phyloP scores from a whole-genome alignment of 768 basidiomycete species.

The Mycena latifolia region DNA sequence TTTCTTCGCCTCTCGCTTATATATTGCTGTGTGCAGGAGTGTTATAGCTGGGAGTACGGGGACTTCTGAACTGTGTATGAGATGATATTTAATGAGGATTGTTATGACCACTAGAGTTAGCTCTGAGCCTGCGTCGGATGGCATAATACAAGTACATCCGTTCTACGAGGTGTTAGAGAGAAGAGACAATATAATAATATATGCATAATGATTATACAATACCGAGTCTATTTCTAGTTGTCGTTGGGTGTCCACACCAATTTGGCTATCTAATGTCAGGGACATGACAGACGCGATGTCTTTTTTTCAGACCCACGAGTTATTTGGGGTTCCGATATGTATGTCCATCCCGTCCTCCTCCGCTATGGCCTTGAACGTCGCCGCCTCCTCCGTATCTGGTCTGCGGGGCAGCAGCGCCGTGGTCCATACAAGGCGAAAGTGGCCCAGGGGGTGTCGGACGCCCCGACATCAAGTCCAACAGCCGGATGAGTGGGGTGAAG shows the following conservation, averaged over 20 bases:
- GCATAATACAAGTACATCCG: too few relatives aligned
- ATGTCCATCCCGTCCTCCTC: slow-evolving; percentile 8
- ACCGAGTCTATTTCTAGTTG: too few relatives aligned
- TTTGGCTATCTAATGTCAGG: too few relatives aligned
- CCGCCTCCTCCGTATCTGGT: neutral
- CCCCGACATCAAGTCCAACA: slow-evolving; percentile 1
- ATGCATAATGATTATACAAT: neutral
- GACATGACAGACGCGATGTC: too few relatives aligned
- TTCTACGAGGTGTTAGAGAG: too few relatives aligned
- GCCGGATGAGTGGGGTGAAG: neutral
- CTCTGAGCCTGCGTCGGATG: too few relatives aligned
- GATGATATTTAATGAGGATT: neutral
- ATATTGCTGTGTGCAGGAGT: slow-evolving; percentile 55
- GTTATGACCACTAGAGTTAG: neutral
- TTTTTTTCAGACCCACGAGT: slow-evolving; percentile 15
- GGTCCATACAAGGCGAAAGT: slow-evolving; percentile 12
- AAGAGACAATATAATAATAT: neutral
- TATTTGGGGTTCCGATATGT: slow-evolving; percentile 4
- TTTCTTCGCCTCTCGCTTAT: neutral
- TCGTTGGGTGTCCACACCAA: too few relatives aligned
- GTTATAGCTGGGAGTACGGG: slow-evolving; percentile 73
- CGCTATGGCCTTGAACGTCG: neutral
- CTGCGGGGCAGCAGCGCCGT: slow-evolving; percentile 13
- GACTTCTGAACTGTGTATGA: slow-evolving; percentile 40
- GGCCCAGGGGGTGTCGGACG: slow-evolving; percentile 1